phyloP scores from a whole-genome alignment of 139 green algal species.

The Micractinium conductrix region DNA sequence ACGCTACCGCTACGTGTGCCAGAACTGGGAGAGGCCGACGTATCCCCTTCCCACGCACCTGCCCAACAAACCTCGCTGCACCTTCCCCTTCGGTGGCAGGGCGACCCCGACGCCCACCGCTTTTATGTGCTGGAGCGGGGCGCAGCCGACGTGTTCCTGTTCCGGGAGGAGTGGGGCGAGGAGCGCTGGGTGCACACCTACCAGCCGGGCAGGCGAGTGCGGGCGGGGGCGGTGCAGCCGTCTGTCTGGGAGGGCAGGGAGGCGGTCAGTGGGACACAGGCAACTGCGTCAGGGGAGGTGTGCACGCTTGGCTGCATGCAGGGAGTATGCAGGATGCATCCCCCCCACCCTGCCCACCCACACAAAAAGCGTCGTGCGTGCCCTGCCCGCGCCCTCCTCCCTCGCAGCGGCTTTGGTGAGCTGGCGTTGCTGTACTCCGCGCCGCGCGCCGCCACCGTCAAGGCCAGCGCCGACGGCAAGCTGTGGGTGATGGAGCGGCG shows the following conservation, averaged over 20 bases:
- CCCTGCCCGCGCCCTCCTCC: not conserved
- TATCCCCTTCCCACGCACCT: too few species aligned
- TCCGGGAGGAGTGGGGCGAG: slow-evolving; percentile 17
- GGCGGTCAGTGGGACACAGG: too few species aligned
- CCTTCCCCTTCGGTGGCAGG: too few species aligned
- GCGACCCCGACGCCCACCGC: slow-evolving; percentile 59
- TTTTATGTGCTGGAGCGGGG: slow-evolving; percentile 78
- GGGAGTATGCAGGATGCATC: too few species aligned
- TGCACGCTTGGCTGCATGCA: not conserved
- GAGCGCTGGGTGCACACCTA: slow-evolving; percentile 54
- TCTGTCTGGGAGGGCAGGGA: not conserved
- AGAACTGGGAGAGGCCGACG: too few species aligned
- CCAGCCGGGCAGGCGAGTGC: slow-evolving; percentile 17
- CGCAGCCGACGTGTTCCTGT: slow-evolving; percentile 57
- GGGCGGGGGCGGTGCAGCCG: not conserved
- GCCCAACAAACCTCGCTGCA: too few species aligned
- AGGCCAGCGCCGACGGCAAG: slow-evolving; percentile 64
- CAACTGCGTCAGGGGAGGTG: not conserved
- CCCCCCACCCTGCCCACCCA: not conserved
- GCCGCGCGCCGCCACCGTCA: slow-evolving; percentile 89
- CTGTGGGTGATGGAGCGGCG: slow-evolving; percentile 82
- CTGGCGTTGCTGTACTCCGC: slow-evolving; percentile 92
- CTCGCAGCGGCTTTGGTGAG: slow-evolving; percentile 86
- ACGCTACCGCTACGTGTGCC: too few species aligned
- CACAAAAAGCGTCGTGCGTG: too few species aligned